Conservation (phyloP, 768 basidiomycete genomes). For the Daedalea quercina region DNA sequence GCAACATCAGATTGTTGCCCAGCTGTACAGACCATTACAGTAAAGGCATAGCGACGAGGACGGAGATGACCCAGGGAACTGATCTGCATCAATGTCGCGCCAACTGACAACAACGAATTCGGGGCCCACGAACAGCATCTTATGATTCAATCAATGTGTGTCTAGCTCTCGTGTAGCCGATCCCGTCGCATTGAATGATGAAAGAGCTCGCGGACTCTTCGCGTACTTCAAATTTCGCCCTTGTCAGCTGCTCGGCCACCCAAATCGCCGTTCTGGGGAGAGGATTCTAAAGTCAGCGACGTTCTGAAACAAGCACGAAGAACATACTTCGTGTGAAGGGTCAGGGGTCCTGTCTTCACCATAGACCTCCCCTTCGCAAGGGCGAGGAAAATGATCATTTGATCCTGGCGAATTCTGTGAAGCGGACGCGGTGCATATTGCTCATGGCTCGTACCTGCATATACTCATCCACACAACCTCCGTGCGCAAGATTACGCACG, state of each 20-base stretch:
- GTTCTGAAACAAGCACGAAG: conserved; percentile 16
- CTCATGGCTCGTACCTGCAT: conserved; percentile 37
- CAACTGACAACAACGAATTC: not conserved
- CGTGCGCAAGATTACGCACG: conserved; percentile 48
- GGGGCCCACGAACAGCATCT: not conserved
- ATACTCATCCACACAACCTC: conserved; percentile 67
- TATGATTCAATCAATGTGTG: not conserved
- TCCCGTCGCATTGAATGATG: conserved; percentile 60
- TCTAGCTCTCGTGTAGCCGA: conserved; percentile 33
- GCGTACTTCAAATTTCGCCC: conserved; percentile 50
- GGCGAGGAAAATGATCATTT: conserved; percentile 73
- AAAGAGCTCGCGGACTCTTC: conserved; percentile 36
- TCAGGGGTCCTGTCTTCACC: conserved; percentile 50
- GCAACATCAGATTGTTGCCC: too few relatives aligned
- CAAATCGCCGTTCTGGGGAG: conserved; percentile 59
- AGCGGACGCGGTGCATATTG: not conserved
- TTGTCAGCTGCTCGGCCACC: conserved; percentile 61
- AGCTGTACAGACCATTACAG: too few relatives aligned
- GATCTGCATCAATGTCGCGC: not conserved
- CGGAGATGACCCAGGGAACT: too few relatives aligned
- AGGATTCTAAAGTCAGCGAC: not conserved
- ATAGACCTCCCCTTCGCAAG: conserved; percentile 59
- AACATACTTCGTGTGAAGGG: conserved; percentile 62
- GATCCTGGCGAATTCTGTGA: conserved; percentile 44
- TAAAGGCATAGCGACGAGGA: too few relatives aligned